Evolutionary conservation across 352 stramenopile species (phyloP), one percentile per base, ranked within the genome.

Genomic region (Phytophthora sansomeana): DNA sequence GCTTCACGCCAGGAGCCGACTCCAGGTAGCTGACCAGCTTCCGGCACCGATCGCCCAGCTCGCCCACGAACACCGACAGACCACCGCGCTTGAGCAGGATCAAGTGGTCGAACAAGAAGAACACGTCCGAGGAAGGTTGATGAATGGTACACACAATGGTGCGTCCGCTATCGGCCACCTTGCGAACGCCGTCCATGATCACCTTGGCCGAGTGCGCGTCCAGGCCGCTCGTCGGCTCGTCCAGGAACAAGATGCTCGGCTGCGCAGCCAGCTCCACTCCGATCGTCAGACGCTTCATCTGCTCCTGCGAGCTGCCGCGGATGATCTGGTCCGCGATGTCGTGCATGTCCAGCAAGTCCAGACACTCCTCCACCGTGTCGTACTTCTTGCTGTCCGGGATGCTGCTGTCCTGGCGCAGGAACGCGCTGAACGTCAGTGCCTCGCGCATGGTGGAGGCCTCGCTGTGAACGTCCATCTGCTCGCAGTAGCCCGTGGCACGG

Each of bases 91-190:
- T 61, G 13, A 96, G 63, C 4, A 96, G 63, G 44, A 94, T 77
- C 8, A 93, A 30, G 38, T 78, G 72, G 71, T 96, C 84, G 68
- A 95, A 93, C 30, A 83, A 76, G n/a, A 81, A 77, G 30, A 96
- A 94, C 6, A 95, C n/a, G n/a, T n/a, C n/a, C n/a, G n/a, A n/a
- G n/a, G n/a, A n/a, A n/a, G n/a, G n/a, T n/a, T n/a, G n/a, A 66
- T 97, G 91, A 68, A 97, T 97, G 19, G 88, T 96, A 42, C 91
- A 95, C 0, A 96, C 61, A 19, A 97, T 80, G 19, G 78, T 89
- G 7, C 74, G 57, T n/a, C 86, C 85, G 32, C 72, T 75, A 41
- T 48, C 47, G 3, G 88, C 83, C 44, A 95, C 76, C 51, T 91
- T 90, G 38, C 90, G 83, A 16, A 96, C 71, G 1, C 92, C 75